Evolutionary conservation across 805 yeast species (phyloP), one percentile per base, ranked within the genome.

Genomic region (Yamadazyma nakazawae): DNA sequence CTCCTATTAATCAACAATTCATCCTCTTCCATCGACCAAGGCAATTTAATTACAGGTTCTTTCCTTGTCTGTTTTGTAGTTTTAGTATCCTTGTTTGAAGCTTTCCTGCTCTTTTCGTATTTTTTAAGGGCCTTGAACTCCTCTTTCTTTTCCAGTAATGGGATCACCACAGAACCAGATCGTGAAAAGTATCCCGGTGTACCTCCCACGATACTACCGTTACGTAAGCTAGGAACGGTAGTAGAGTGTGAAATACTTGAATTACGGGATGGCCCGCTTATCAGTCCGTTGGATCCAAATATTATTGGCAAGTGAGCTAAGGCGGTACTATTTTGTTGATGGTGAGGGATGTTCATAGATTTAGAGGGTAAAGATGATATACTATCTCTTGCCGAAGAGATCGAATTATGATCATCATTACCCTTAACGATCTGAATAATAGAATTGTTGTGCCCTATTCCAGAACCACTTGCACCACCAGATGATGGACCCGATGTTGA

Each of bases 1-100:
- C 79, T 64, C 43, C 85, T 70, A 49, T 78, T 72, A 40, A 76
- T 75, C 37, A 80, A 56, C 34, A 88, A 62, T 51, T 82, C 85
- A 63, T 88, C 96, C 63, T 88, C 96, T 43, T 86, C 94, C 56
- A 68, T 65, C 2, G 78, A 64, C 82, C 82, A 78, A 1, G 78
- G 74, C 34, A 72, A 62, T 37, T 61, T 61, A 32, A 63, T 52
- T 13, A 54, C 48, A 16, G 59, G 54, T 17, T 53, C 57, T 37
- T 37, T 37, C 11, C 49, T 48, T 17, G 37, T 43, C 1, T 24
- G 19, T n/a, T 48, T 46, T 21, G 48, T 48, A 25, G 30, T 43
- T 32, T 53, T 50, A 37, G 34, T 30, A 34, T 47, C 43, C 41
- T 46, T 37, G 5, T 24, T 31, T 8, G 36, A 10, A 9, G 38